These are phyloP conservation scores for Polyporus arcularius DNA, from an alignment of 768 basidiomycete genomes.

Conservation along the genomic window DNA sequence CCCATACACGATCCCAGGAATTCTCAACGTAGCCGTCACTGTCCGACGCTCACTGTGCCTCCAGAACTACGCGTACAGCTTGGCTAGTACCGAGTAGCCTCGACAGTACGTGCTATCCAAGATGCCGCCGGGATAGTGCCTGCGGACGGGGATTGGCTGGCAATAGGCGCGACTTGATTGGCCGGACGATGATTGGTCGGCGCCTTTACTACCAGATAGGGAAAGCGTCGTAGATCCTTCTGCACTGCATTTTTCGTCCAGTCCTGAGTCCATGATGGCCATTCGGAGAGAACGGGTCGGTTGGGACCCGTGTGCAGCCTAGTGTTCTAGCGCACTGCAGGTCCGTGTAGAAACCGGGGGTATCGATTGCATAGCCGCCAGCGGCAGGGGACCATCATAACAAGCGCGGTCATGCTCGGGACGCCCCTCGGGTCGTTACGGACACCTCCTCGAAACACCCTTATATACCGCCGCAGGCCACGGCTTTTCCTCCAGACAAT, in stretches of 20 bases:
- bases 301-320: neutral
- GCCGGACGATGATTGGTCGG: neutral
- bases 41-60: neutral
- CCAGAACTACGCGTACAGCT: no score
- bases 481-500: neutral
- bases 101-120: no score
- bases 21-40: neutral
- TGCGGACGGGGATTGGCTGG: neutral
- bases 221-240: conserved; percentile 9
- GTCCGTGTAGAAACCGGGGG: neutral
- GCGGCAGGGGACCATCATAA: neutral
- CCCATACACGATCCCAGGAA: neutral
- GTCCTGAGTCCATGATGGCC: no score
- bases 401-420: conserved; percentile 21
- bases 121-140: neutral
- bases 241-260: conserved; percentile 5
- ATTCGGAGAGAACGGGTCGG: neutral
- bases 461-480: conserved; percentile 17
- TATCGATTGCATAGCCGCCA: neutral
- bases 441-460: conserved; percentile 2
- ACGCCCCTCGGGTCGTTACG: conserved; percentile 24
- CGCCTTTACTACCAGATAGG: neutral
- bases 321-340: neutral
- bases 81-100: no score
- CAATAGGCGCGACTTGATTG: conserved; percentile 4